Conservation (phyloP, 2,329 filamentous ascomycete genomes). For the Cordyceps pruinosa region DNA sequence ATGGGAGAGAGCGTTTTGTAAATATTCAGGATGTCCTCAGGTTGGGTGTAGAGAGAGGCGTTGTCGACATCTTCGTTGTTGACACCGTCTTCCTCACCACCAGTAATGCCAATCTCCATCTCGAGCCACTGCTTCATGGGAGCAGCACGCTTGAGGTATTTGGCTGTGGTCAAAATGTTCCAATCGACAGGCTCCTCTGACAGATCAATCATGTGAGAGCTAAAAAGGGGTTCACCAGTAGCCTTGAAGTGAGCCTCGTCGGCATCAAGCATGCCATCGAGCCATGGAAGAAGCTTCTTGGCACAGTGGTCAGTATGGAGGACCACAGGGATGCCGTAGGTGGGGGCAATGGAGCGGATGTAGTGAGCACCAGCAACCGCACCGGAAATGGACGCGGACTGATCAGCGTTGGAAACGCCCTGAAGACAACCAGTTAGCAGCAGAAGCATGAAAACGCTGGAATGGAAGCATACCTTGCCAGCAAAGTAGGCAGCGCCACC, state of each 20-base stretch:
- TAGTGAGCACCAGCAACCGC: conserved; percentile 86
- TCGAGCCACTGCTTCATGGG: conserved; percentile 99
- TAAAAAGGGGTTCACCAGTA: conserved; percentile 88
- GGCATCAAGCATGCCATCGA: conserved; percentile 90
- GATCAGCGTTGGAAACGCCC: conserved; percentile 74
- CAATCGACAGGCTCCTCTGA: conserved; percentile 84
- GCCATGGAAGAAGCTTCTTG: conserved; percentile 98
- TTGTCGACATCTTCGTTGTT: conserved; percentile 99
- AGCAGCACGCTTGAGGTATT: conserved; percentile 88
- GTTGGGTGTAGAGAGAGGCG: conserved; percentile 94
- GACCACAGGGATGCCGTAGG: conserved; percentile 85
- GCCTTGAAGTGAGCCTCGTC: conserved; percentile 95
- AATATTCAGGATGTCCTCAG: conserved; percentile 90
- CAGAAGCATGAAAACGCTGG: not conserved
- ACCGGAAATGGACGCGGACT: conserved; percentile 83
- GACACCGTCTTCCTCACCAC: conserved; percentile 95
- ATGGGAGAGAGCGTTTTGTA: conserved; percentile 79
- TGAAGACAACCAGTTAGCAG: conserved; percentile 19
- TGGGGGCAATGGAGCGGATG: conserved; percentile 78
- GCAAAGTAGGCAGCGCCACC: conserved; percentile 91
- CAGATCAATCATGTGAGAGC: conserved; percentile 96
- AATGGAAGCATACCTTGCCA: conserved; percentile 55
- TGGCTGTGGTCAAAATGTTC: conserved; percentile 87
- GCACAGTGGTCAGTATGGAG: conserved; percentile 98
- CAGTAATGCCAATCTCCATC: conserved; percentile 86